Base-by-base conservation (phyloP, 2,329 filamentous ascomycete species). In the Cladobotryum protrusum region DNA sequence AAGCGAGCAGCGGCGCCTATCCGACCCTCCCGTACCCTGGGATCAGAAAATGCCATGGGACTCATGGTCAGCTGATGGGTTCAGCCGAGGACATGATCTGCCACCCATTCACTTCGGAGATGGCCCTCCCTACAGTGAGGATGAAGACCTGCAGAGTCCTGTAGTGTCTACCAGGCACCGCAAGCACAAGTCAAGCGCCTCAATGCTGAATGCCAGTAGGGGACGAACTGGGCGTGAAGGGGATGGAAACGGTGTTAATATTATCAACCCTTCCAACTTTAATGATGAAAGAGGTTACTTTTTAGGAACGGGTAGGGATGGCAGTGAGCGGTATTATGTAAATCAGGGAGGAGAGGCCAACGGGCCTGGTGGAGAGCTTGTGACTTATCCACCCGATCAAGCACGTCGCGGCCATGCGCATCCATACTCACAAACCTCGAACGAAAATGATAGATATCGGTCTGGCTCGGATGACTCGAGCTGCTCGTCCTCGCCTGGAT, bases 61-160 rank as follows among this genome's bases (percentile, higher is more conserved):
- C 40, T 71, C 71, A 20, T 82, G 79, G 76, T 63, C 69, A 49
- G 57, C 76, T 61, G 69, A 78, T 58, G 67, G 76, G 33, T 77
- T 80, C 54, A 78, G 75, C 56, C 84, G 78, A 48, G 81, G 77
- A 19, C 79, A 87, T 57, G 86, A 91, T 61, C 75, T 95, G 14
- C 85, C 89, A 9, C 86, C 87, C 17, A 90, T 93, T 63, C 82
- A 89, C 44, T 92, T 93, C 60, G 87, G 82, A 4, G 89, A 93
- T 63, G 91, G 91, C 0, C 91, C 91, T 18, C 92, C 91, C 2
- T 97, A 90, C 72, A 95, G 89, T 67, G 91, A 96, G 70, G 91
- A 97, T 62, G 90, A 97, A 60, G 93, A 97, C 67, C 77, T 96
- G 40, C 89, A 93, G 62, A 95, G 90, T 63, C 91, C 91, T 0